These are phyloP conservation scores for Sphagnum magellanicum DNA, from an alignment of 228 moss, liverwort and hornwort genomes.

Conservation along the genomic window DNA sequence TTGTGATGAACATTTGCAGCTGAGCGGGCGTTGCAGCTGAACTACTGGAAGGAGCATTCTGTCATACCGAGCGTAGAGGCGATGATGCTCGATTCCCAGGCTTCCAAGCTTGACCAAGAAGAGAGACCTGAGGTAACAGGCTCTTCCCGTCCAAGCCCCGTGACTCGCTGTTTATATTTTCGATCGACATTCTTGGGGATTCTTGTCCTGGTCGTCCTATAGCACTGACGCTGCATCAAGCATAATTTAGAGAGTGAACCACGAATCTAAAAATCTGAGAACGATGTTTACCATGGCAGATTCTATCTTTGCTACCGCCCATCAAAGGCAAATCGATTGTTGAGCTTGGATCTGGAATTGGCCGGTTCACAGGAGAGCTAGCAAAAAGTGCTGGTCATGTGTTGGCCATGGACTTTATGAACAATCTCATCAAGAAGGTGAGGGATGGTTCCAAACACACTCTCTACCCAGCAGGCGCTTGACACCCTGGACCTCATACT, in stretches of 20 bases:
- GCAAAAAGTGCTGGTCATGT: slow-evolving; percentile 65
- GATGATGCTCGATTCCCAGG: slow-evolving; percentile 99
- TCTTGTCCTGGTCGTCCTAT: no score
- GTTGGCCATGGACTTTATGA: slow-evolving; percentile 93
- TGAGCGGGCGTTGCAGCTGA: slow-evolving; percentile 64
- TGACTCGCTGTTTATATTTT: no score
- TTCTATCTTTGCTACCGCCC: slow-evolving; percentile 62
- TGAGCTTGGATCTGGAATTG: slow-evolving; percentile 98
- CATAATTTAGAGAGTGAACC: no score
- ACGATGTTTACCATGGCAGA: slow-evolving; percentile 21
- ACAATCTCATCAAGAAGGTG: slow-evolving; percentile 81
- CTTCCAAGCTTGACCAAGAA: slow-evolving; percentile 76
- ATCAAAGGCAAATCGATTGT: slow-evolving; percentile 47
- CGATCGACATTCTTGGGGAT: no score
- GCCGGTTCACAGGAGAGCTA: slow-evolving; percentile 87
- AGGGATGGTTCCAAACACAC: background rate
- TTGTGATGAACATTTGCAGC: slow-evolving; percentile 12
- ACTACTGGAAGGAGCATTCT: slow-evolving; percentile 96
- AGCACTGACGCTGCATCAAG: no score
- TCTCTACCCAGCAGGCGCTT: no score
- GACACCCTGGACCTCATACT: no score
- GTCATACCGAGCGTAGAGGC: slow-evolving; percentile 74
- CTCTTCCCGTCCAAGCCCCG: no score
- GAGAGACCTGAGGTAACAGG: slow-evolving; percentile 80
- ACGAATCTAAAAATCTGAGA: no score